A percentile compares a stretch with the other conserved stretches of the same genome.
Conservation (phyloP, 768 basidiomycete species). For the Phaffia australis region DNA sequence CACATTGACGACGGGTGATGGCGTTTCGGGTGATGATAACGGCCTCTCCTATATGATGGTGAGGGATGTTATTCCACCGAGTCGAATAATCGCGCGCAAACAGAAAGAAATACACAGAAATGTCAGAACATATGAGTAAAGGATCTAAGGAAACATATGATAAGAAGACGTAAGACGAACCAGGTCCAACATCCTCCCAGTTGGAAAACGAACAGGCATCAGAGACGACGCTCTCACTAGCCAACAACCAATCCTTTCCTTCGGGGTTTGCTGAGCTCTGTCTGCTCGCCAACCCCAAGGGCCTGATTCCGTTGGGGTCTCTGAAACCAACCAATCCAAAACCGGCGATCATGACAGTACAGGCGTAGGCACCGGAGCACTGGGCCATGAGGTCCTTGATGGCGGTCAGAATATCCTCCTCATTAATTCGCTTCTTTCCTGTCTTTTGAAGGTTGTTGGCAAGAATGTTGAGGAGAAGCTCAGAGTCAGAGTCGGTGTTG, state of each 20-base stretch:
- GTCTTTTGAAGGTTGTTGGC: conserved; percentile 96
- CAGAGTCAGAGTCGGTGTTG: conserved; percentile 97
- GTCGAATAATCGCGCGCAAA: not conserved
- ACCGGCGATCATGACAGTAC: conserved; percentile 96
- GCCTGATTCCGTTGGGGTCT: conserved; percentile 94
- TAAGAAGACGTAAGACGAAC: conserved; percentile 40
- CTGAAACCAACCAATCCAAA: conserved; percentile 97
- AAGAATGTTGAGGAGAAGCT: conserved; percentile 91
- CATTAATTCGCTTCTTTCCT: conserved; percentile 97
- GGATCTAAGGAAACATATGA: not conserved
- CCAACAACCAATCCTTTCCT: conserved; percentile 79
- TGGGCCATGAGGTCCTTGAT: conserved; percentile 79
- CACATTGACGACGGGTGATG: conserved; percentile 64
- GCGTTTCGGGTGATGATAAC: conserved; percentile 80
- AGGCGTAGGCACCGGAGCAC: conserved; percentile 87
- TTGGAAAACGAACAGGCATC: conserved; percentile 82
- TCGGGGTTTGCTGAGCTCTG: conserved; percentile 40
- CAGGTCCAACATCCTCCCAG: conserved; percentile 89
- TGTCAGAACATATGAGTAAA: not conserved
- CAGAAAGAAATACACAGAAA: not conserved
- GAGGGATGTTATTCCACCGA: conserved; percentile 13
- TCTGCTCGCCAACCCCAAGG: conserved; percentile 72
- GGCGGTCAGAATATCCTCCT: conserved; percentile 96
- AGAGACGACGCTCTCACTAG: conserved; percentile 92
- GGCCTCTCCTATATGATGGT: conserved; percentile 60